These are phyloP conservation scores for Russula abietina DNA, from an alignment of 768 basidiomycete genomes.

Conservation along the genomic window DNA sequence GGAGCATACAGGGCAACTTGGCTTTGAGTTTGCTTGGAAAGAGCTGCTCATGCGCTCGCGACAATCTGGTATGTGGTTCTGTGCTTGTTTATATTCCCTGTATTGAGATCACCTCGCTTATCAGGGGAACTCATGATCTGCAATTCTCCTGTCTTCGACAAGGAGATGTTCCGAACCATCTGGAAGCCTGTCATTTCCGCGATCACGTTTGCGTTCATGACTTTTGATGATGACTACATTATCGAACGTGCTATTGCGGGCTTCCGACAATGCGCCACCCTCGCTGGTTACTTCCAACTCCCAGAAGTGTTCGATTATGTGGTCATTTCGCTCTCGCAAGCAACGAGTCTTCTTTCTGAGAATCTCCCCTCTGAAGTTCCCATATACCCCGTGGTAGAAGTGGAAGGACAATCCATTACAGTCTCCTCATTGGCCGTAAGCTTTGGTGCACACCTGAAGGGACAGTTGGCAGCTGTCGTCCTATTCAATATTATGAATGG, in stretches of 20 bases:
- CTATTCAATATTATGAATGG: conserved; percentile 97
- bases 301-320: conserved; percentile 98
- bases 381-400: conserved; percentile 82
- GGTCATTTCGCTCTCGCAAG: conserved; percentile 86
- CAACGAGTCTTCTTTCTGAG: conserved; percentile 80
- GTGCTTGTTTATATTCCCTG: background rate
- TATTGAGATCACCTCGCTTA: conserved; percentile 4
- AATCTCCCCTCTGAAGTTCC: conserved; percentile 62
- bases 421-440: conserved; percentile 88
- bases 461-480: conserved; percentile 93
- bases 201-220: conserved; percentile 92
- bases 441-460: conserved; percentile 93
- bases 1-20: conserved; percentile 92
- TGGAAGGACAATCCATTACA: conserved; percentile 84
- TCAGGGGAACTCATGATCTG: conserved; percentile 68
- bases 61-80: conserved; percentile 54
- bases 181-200: conserved; percentile 95
- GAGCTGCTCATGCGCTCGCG: conserved; percentile 79
- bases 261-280: conserved; percentile 93
- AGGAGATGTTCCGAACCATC: conserved; percentile 87
- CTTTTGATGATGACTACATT: conserved; percentile 93
- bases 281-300: conserved; percentile 82
- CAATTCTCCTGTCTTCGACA: conserved; percentile 76
- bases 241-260: conserved; percentile 92
- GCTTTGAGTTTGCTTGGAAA: conserved; percentile 99